Evolutionary conservation across 2,329 filamentous ascomycete species (phyloP), one percentile per base, ranked within the genome.

Genomic region (Cucurbitaria berberidis): DNA sequence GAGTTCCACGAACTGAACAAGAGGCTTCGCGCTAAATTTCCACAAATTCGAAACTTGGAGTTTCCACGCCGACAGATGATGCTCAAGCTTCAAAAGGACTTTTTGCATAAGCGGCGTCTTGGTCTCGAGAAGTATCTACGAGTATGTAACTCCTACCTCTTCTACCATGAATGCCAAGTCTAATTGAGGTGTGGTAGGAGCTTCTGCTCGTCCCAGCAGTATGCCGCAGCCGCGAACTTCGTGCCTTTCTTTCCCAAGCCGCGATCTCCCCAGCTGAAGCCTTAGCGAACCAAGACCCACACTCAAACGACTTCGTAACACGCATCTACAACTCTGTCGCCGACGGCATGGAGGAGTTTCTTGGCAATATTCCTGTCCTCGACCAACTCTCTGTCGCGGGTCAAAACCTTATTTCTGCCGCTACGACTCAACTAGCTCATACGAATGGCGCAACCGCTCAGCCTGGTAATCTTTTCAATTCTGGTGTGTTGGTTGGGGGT

Each of bases 1-100:
- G 93, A 98, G 74, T 99, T 99, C 67, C 92, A 96, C 66, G 93
- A 97, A 59, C 84, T 99, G 16, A 91, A 99, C 71, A 95, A 97
- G 71, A 89, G 89, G 49, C 82, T 99, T 22, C 88, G 95, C 47
- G 84, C 87, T 34, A 86, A 89, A 57, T 99, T 97, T 67, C 87
- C 92, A 0, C 93, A 91, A 15, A 92, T 98, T 15, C 86, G 93
- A 43, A 86, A 91, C 61, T 83, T 99, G 2, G 93, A 98, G 64
- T 98, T 99, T 68, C 95, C 95, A 1, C 85, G 93, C 16, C 85
- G 96, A 32, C 89, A 95, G 55, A 88, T 98, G 77, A 89, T 99
- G 46, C 92, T 98, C 87, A 98, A 97, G 68, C 84, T 99, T 2
- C 95, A 99, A 70, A 93, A 87, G 72, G 95, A 99, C 66, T 99